Evolutionary conservation across 2,329 filamentous ascomycete genomes (phyloP).

Genomic region (Trichoderma semiorbis): DNA sequence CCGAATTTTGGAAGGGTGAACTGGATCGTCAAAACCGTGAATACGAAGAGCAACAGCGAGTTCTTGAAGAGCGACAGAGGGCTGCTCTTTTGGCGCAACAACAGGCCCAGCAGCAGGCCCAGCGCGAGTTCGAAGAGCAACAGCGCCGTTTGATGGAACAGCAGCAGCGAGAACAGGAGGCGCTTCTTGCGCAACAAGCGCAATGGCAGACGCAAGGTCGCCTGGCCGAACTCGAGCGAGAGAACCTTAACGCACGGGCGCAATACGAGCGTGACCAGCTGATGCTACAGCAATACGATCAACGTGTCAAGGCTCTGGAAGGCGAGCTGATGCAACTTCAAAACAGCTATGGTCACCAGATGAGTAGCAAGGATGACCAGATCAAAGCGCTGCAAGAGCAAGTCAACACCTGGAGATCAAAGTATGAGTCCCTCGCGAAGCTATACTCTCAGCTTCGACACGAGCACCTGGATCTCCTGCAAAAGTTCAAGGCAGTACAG

Average conservation of each 20-base stretch:
- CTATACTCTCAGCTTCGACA: slow-evolving; percentile 93
- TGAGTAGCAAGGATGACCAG: slow-evolving; percentile 88
- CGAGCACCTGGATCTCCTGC: slow-evolving; percentile 89
- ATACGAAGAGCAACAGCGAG: slow-evolving; percentile 89
- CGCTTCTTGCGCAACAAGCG: slow-evolving; percentile 81
- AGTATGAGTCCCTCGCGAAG: slow-evolving; percentile 95
- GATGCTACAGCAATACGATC: slow-evolving; percentile 95
- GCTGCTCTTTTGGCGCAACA: slow-evolving; percentile 78
- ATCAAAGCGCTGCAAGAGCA: slow-evolving; percentile 91
- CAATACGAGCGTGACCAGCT: slow-evolving; percentile 98
- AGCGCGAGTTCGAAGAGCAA: slow-evolving; percentile 95
- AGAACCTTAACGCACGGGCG: slow-evolving; percentile 88
- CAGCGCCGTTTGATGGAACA: slow-evolving; percentile 85
- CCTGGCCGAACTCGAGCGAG: slow-evolving; percentile 90
- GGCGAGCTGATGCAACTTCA: slow-evolving; percentile 80
- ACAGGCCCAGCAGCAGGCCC: slow-evolving; percentile 76
- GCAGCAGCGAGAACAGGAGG: slow-evolving; percentile 85
- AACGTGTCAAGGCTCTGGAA: slow-evolving; percentile 89
- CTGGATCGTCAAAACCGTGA: slow-evolving; percentile 87
- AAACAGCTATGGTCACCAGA: slow-evolving; percentile 79
- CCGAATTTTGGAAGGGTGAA: slow-evolving; percentile 96
- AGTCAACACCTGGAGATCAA: slow-evolving; percentile 94
- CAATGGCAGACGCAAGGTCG: slow-evolving; percentile 92
- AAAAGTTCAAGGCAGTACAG: slow-evolving; percentile 95
- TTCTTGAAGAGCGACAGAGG: slow-evolving; percentile 83